Base-by-base conservation (phyloP, 2,329 filamentous ascomycete species). In the Ilyonectria robusta region DNA sequence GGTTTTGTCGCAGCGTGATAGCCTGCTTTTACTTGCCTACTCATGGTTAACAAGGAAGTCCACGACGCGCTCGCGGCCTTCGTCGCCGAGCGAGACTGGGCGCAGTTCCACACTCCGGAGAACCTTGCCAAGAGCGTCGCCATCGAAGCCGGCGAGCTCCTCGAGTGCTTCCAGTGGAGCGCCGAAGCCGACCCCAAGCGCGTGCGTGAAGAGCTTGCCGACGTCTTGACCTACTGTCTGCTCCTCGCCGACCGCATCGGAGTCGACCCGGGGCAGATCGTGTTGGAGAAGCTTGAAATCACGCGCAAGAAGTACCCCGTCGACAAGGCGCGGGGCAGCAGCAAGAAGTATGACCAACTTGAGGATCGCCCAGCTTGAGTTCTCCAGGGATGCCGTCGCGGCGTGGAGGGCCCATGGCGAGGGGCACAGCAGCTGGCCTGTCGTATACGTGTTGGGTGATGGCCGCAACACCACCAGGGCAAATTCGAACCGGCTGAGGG, bases 21-120 rank as follows among this genome's bases (percentile, higher is more conserved):
- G 8, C 4, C 33, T 35, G 33, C 33, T 21, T 21, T 21, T 21
- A 21, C 21, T 21, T 21, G 33, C 33, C 8, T 9, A 35, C 42
- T 19, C 40, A 62, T 62, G 60, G 42, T 56, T 33, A 42, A 37
- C 42, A 62, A 62, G 21, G 51, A 61, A 55, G 59, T 61, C 47
- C 59, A 61, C 23, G 59, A 61, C 47, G 59, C 59, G 1, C 59
- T 61, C 48, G 35, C 59, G 8, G 59, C 59, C 26, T 62, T 62
- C 6, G 60, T 62, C 31, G 51, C 51, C 29, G 60, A 62, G 60
- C 60, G 60, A 58, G 60, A 62, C 42, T 62, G 60, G 60, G 60
- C 60, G n/a, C 60, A 62, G 42, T 62, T 62, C 11, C 60, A 62
- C n/a, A 62, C 60, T 9, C 60, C 60, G 26, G 60, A 62, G 33